phyloP scores from a whole-genome alignment of 2,329 filamentous ascomycete species.

The Boeremia exigua region DNA sequence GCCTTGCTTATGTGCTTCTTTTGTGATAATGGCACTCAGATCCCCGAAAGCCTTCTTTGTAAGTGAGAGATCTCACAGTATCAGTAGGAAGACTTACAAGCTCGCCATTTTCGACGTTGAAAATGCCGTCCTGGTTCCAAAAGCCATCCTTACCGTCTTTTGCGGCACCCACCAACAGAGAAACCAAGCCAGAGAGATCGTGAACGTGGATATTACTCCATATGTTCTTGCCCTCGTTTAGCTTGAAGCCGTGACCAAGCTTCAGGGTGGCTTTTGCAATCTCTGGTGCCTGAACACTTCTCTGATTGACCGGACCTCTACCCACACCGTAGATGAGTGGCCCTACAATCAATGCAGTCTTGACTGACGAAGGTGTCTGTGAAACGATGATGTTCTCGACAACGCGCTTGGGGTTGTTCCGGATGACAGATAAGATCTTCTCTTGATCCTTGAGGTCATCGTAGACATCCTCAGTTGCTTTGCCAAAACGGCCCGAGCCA shows the following conservation, averaged over 20 bases:
- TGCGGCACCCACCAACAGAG: constrained; percentile 61
- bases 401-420: constrained; percentile 16
- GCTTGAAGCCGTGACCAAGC: constrained; percentile 55
- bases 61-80: background rate
- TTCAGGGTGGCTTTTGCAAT: constrained; percentile 57
- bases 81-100: background rate
- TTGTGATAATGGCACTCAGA: constrained; percentile 14
- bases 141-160: constrained; percentile 14
- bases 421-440: constrained; percentile 11
- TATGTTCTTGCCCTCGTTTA: constrained; percentile 61
- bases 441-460: constrained; percentile 16
- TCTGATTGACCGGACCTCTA: constrained; percentile 59
- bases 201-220: constrained; percentile 64
- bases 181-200: constrained; percentile 62
- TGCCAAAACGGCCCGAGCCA: constrained; percentile 7
- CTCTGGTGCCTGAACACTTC: constrained; percentile 62
- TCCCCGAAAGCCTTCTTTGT: constrained; percentile 20
- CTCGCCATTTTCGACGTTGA: constrained; percentile 65
- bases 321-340: constrained; percentile 66
- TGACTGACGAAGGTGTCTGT: constrained; percentile 13
- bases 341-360: constrained; percentile 61
- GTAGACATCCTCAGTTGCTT: constrained; percentile 9
- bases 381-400: constrained; percentile 25
- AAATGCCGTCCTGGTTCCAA: constrained; percentile 68
- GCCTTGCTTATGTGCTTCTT: constrained; percentile 22